phyloP scores from a whole-genome alignment of 257 asterid species.

The Hygrophila difformis region DNA sequence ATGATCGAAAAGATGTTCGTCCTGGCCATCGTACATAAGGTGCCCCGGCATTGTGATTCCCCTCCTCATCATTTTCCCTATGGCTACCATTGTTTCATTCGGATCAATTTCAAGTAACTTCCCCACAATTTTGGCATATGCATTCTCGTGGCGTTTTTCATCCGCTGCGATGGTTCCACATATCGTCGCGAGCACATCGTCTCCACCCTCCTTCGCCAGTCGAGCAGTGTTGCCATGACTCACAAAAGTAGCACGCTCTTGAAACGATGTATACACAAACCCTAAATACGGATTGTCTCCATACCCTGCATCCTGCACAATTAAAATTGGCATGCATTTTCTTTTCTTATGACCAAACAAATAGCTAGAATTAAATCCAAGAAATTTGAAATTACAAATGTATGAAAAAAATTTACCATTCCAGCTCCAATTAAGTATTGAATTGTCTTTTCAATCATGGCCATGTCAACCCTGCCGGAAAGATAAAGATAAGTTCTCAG shows the following conservation, averaged over 20 bases:
- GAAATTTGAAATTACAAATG: no score
- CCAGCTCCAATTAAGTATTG: neutral
- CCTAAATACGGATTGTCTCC: conserved; percentile 29
- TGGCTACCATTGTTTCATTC: conserved; percentile 22
- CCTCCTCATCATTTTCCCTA: conserved; percentile 34
- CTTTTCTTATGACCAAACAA: neutral
- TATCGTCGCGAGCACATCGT: conserved; percentile 21
- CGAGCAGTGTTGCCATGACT: conserved; percentile 27
- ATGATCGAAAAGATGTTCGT: conserved; percentile 21
- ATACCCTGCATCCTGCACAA: conserved; percentile 19
- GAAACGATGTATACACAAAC: conserved; percentile 33
- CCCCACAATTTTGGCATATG: conserved; percentile 16
- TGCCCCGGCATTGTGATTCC: conserved; percentile 30
- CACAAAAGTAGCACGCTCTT: conserved; percentile 31
- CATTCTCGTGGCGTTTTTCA: conserved; percentile 34
- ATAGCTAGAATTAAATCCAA: no score
- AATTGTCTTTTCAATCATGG: neutral
- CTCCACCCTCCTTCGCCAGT: conserved; percentile 23
- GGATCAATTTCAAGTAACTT: conserved; percentile 28
- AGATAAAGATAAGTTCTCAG: conserved; percentile 9
- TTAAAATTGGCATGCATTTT: no score
- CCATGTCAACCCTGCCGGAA: neutral
- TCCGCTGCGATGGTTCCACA: conserved; percentile 34
- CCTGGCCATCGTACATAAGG: conserved; percentile 27
- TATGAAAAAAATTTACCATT: no score